Evolutionary conservation across 345 rosid species (phyloP), one percentile per base, ranked within the genome.

Genomic region (Schrenkiella parvula): DNA sequence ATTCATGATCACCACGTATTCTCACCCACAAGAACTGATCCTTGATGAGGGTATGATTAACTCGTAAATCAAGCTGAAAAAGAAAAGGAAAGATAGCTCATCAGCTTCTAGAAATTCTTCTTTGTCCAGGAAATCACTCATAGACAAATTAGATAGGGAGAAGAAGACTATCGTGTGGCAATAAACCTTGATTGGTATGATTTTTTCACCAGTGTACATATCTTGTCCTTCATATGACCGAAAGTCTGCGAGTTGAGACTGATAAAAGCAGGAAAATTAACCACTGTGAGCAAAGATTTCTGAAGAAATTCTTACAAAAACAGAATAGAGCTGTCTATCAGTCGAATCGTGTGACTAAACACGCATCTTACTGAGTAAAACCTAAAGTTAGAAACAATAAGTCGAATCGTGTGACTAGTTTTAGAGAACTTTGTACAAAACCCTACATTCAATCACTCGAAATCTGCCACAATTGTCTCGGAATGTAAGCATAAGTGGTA

Each of bases 21-120:
- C 87, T 80, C 78, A 91, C 97, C 97, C 97, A 95, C 77, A 95
- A 80, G 72, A 95, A 91, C 31, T 88, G 96, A 76, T 95, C 99
- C 79, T 80, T 91, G 79, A 95, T 85, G 43, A 95, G 91, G 50
- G 90, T 89, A 63, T 87, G 88, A 80, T 91, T 95, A 41, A 95
- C 95, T 65, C 96, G 89, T 78, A 95, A 89, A 84, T 95, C 97
- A 78, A 95, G 96, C 99, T 95, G 93, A 58, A 60, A 77, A 61
- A 67, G 66, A 77, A 75, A 47, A 43, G 12, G 41, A 64, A 55
- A 79, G 22, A 64, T 18, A 68, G 15, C 34, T 61, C 11, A 43
- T 31, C 60, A 35, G 76, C 28, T 42, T 29, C 6, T 6, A 31
- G 3, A 21, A 53, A 9, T 23, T 21, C 12, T n/a, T 31, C 1